phyloP scores from a whole-genome alignment of 768 basidiomycete species.

The Phylloporus rhodoxanthus region DNA sequence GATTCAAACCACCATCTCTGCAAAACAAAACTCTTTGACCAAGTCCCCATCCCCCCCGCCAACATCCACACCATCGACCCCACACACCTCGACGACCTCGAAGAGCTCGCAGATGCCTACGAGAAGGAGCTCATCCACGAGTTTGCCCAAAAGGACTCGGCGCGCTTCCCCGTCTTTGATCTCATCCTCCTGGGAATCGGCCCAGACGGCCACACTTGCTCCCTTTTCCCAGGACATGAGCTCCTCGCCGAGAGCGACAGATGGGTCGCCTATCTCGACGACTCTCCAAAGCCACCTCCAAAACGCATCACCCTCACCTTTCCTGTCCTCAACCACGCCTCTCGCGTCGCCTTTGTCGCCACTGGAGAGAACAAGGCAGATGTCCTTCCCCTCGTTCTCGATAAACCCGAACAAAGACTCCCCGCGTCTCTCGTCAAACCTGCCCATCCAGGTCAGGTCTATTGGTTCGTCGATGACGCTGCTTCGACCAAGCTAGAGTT shows the following conservation, averaged over 20 bases:
- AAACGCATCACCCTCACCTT: conserved; percentile 88
- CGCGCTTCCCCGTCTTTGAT: conserved; percentile 96
- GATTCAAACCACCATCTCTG: conserved; percentile 90
- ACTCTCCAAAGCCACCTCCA: conserved; percentile 91
- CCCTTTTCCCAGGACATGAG: conserved; percentile 90
- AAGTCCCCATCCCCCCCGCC: conserved; percentile 67
- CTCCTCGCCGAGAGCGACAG: conserved; percentile 81
- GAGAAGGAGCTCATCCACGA: conserved; percentile 80
- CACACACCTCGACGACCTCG: conserved; percentile 59
- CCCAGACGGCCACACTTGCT: conserved; percentile 97
- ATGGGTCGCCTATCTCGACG: conserved; percentile 92
- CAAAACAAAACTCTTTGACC: conserved; percentile 65
- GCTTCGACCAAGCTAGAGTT: conserved; percentile 63
- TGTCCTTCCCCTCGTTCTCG: conserved; percentile 65
- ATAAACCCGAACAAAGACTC: conserved; percentile 61
- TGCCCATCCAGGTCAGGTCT: conserved; percentile 73
- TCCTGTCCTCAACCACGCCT: conserved; percentile 86
- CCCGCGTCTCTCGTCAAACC: conserved; percentile 82
- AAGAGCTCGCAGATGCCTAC: conserved; percentile 76
- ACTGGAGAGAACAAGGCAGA: conserved; percentile 79
- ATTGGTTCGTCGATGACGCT: conserved; percentile 91
- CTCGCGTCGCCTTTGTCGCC: conserved; percentile 84
- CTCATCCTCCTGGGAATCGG: conserved; percentile 96
- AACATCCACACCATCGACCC: conserved; percentile 85
- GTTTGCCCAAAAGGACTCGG: conserved; percentile 90